Evolutionary conservation across 257 asterid genomes (phyloP).

Genomic region (Solanum dulcamara): DNA sequence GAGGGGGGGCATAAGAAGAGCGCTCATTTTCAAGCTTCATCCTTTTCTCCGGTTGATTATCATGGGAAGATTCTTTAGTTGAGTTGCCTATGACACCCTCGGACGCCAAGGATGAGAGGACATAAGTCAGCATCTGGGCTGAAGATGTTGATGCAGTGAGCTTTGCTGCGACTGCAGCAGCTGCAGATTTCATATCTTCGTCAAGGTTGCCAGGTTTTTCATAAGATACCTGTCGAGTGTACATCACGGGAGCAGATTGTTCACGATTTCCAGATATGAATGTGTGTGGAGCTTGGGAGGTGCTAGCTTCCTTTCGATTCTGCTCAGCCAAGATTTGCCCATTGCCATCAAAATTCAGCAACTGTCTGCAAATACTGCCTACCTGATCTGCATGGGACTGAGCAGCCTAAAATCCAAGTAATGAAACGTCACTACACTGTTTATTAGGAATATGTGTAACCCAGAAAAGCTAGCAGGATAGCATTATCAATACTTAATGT

Average conservation of each 20-base stretch:
- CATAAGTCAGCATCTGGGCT: constrained; percentile 71
- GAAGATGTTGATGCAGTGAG: constrained; percentile 79
- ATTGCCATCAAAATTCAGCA: constrained; percentile 16
- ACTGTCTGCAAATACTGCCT: constrained; percentile 25
- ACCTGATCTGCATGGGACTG: constrained; percentile 54
- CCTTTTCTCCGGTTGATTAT: constrained; percentile 55
- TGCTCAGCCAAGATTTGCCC: constrained; percentile 18
- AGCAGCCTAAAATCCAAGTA: constrained; percentile 45
- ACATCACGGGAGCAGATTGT: constrained; percentile 47
- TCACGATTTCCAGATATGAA: constrained; percentile 19
- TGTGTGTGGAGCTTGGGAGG: constrained; percentile 21
- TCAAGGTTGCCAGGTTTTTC: constrained; percentile 32
- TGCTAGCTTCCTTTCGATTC: constrained; percentile 17
- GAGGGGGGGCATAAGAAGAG: constrained; percentile 28
- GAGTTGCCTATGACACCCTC: constrained; percentile 63
- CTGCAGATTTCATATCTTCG: constrained; percentile 58
- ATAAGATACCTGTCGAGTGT: constrained; percentile 42
- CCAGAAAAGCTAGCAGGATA: background rate
- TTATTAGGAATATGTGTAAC: background rate
- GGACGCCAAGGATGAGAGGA: constrained; percentile 75
- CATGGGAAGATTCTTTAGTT: constrained; percentile 23
- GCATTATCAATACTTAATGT: background rate
- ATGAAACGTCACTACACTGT: background rate
- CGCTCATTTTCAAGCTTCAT: constrained; percentile 49
- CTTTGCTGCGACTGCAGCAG: constrained; percentile 87